Percentiles rank a stretch among this genome's conserved stretches.
Conservation (phyloP, 352 stramenopile genomes). For the Phytophthora syringae region DNA sequence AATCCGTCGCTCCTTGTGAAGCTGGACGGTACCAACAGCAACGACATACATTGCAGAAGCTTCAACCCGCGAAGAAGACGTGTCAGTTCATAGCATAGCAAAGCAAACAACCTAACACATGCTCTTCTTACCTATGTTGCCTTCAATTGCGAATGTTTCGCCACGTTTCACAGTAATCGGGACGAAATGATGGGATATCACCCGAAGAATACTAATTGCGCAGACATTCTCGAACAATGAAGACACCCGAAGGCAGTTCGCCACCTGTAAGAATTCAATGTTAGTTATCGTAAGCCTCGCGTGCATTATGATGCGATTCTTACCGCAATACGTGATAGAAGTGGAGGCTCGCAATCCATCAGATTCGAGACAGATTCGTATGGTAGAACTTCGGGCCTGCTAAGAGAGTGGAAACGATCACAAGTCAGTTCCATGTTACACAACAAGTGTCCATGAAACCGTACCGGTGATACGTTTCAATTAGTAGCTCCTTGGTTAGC, state of each 20-base stretch:
- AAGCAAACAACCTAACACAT: neutral
- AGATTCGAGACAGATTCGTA: slow-evolving; percentile 55
- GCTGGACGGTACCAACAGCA: slow-evolving; percentile 70
- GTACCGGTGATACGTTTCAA: slow-evolving; percentile 76
- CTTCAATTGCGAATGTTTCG: slow-evolving; percentile 72
- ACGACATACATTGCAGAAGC: slow-evolving; percentile 84
- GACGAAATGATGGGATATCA: slow-evolving; percentile 82
- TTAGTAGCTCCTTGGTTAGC: slow-evolving; percentile 73
- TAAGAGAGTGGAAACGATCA: slow-evolving; percentile 24
- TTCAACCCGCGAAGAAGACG: slow-evolving; percentile 22
- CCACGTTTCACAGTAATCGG: slow-evolving; percentile 55
- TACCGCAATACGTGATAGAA: slow-evolving; percentile 82
- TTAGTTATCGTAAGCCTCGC: neutral
- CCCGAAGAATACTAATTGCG: slow-evolving; percentile 76
- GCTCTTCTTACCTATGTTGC: slow-evolving; percentile 50
- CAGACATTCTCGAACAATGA: slow-evolving; percentile 85
- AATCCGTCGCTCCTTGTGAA: slow-evolving; percentile 77
- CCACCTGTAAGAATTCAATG: slow-evolving; percentile 47
- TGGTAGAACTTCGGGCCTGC: slow-evolving; percentile 58
- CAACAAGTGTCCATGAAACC: neutral
- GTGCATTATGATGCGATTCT: slow-evolving; percentile 1
- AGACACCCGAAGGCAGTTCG: slow-evolving; percentile 80
- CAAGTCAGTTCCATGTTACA: slow-evolving; percentile 6
- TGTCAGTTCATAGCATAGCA: neutral
- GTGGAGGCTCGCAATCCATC: slow-evolving; percentile 44